These are phyloP conservation scores for Eutrema salsugineum DNA, from an alignment of 441 rosid species.

Conservation along the genomic window DNA sequence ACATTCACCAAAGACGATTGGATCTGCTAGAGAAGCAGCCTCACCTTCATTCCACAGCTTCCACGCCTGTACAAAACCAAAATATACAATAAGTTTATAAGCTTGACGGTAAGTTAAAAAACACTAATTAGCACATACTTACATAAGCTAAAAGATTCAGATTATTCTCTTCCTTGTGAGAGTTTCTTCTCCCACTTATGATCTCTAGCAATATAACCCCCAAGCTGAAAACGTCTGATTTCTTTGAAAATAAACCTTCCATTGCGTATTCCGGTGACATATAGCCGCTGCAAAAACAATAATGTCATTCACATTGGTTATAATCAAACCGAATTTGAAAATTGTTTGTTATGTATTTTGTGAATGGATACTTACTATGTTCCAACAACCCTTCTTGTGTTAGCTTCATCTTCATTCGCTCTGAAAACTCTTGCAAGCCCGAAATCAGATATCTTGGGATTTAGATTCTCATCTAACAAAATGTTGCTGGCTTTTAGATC, in stretches of 20 bases:
- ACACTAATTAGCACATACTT: conserved; percentile 21
- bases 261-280: conserved; percentile 69
- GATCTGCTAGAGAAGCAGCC: conserved; percentile 33
- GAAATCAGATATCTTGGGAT: conserved; percentile 86
- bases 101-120: neutral
- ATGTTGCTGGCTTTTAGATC: conserved; percentile 89
- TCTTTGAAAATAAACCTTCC: conserved; percentile 51
- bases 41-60: conserved; percentile 51
- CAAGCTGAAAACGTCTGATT: conserved; percentile 68
- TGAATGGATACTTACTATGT: conserved; percentile 65
- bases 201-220: conserved; percentile 59
- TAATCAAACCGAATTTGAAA: neutral
- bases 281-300: conserved; percentile 41
- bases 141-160: conserved; percentile 47
- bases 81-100: neutral
- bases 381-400: conserved; percentile 82
- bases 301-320: neutral
- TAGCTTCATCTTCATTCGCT: conserved; percentile 68
- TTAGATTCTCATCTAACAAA: conserved; percentile 76
- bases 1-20: neutral
- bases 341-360: neutral
- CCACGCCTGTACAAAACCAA: conserved; percentile 47
- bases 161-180: conserved; percentile 30
- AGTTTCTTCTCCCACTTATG: conserved; percentile 54
- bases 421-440: conserved; percentile 90